Conservation (phyloP, 192 early-diverging fungal species). For the Phlyctochytrium arcticum region DNA sequence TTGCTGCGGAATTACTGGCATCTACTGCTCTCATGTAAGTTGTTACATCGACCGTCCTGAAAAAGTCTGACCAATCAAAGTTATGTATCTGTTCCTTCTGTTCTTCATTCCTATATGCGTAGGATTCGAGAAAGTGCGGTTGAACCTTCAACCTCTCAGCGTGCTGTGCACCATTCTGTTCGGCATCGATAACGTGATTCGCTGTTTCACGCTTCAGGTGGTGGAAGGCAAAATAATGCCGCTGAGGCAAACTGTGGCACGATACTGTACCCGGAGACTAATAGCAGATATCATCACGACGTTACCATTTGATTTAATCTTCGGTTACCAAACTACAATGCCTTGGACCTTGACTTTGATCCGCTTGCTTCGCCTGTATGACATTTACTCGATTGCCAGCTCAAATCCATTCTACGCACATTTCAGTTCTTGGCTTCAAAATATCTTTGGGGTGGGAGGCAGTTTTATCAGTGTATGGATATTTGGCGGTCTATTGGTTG, state of each 20-base stretch:
- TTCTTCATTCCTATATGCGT: not conserved
- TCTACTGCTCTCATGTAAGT: conserved; percentile 32
- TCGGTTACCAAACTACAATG: too few species aligned
- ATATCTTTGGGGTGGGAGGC: conserved; percentile 29
- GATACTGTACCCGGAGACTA: conserved; percentile 13
- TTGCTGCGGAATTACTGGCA: conserved; percentile 29
- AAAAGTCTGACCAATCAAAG: not conserved
- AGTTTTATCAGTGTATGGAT: conserved; percentile 40
- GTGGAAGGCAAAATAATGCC: not conserved
- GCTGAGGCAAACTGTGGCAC: not conserved
- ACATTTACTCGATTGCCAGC: conserved; percentile 18
- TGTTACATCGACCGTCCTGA: not conserved
- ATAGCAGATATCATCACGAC: conserved; percentile 21
- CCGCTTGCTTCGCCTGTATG: not conserved
- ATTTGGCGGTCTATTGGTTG: conserved; percentile 24
- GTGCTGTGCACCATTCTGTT: conserved; percentile 8
- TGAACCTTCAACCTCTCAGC: conserved; percentile 21
- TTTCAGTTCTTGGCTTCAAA: conserved; percentile 11
- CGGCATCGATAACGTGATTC: not conserved
- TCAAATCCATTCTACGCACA: conserved; percentile 23
- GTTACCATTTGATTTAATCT: conserved; percentile 39
- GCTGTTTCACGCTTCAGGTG: not conserved
- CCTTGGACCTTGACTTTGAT: too few species aligned
- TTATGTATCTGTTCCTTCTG: not conserved
- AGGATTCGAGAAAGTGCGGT: conserved; percentile 6